A percentile compares a stretch with the other conserved stretches of the same genome.
phyloP scores from a whole-genome alignment of 2,329 filamentous ascomycete genomes.

The Dothistroma septosporum region DNA sequence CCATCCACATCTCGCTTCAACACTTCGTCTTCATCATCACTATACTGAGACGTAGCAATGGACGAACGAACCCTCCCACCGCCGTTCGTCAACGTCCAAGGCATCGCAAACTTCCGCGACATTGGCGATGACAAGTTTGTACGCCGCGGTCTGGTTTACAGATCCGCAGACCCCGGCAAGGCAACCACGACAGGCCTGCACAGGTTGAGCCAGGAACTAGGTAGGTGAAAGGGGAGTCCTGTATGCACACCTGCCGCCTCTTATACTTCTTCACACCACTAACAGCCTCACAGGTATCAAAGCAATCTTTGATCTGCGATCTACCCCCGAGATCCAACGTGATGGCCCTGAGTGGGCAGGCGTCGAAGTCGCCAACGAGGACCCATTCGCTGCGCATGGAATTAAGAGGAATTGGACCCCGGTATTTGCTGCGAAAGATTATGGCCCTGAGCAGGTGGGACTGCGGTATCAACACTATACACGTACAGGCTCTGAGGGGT shows the following conservation, averaged over 20 bases:
- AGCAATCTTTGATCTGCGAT: conserved; percentile 66
- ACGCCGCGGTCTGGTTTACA: conserved; percentile 56
- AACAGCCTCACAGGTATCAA: conserved; percentile 51
- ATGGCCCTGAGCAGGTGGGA: conserved; percentile 60
- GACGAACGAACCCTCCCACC: conserved; percentile 16
- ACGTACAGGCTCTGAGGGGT: conserved; percentile 53
- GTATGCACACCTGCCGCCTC: conserved; percentile 27
- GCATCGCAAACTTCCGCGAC: conserved; percentile 66
- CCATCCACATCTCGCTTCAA: background rate
- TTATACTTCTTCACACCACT: background rate
- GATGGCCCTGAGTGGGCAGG: conserved; percentile 35
- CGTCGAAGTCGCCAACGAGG: conserved; percentile 21
- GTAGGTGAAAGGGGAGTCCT: conserved; percentile 23
- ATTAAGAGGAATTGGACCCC: conserved; percentile 58
- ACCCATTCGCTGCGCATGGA: conserved; percentile 40
- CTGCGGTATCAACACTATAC: conserved; percentile 59
- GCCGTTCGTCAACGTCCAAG: conserved; percentile 45
- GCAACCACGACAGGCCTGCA: conserved; percentile 53
- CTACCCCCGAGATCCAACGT: conserved; percentile 54
- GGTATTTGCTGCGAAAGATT: conserved; percentile 61
- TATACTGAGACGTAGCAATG: background rate
- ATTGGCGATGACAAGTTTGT: conserved; percentile 48
- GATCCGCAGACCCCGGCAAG: conserved; percentile 62
- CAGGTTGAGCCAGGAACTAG: conserved; percentile 43
- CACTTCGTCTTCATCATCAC: background rate